Base-by-base conservation (phyloP, 352 stramenopile species). In the Pythium periplocum region DNA sequence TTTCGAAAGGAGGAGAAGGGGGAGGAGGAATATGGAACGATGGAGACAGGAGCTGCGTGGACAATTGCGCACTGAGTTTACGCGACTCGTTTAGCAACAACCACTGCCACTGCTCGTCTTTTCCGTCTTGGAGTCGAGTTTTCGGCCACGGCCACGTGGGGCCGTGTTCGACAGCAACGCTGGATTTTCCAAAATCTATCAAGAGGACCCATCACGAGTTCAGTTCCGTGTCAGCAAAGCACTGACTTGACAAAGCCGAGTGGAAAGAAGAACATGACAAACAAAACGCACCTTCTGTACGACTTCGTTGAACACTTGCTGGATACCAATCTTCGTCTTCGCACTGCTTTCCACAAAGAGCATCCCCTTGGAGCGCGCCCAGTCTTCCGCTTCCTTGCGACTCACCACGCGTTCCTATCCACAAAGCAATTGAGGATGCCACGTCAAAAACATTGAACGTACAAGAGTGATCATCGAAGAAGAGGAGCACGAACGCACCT, bases 241-340 rank as follows among this genome's bases (percentile, higher is more conserved):
- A 31, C 30, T 40, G 46, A 26, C 6, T 39, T 17, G 10, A 35
- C 34, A 51, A 11, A 40, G 46, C 46, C 30, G 43, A 33, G 35
- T 31, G 26, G 17, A 8, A 53, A 44, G 8, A 50, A 44, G 35
- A 26, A 40, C 8, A 30, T 30, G 2, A 30, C 38, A 49, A 30
- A 10, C 17, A 32, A 17, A 2, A 17, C 67, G 31, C 44, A 98
- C 96, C 75, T 99, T 98, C 71, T 98, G 90, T 35, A 98, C 94
- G 44, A 98, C 93, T 83, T 99, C 96, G 65, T 97, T 96, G 69
- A 99, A 99, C 50, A 95, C 84, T 79, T 98, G 90, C 66, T 96
- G 91, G 53, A 98, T 97, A 36, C 93, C 93, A 51, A 95, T 90
- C 56, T 86, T 86, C 59, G 95, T 98, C 72, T 98, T 98, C 6